Conservation (phyloP, 2,329 filamentous ascomycete species). For the Aspergillus tanneri region DNA sequence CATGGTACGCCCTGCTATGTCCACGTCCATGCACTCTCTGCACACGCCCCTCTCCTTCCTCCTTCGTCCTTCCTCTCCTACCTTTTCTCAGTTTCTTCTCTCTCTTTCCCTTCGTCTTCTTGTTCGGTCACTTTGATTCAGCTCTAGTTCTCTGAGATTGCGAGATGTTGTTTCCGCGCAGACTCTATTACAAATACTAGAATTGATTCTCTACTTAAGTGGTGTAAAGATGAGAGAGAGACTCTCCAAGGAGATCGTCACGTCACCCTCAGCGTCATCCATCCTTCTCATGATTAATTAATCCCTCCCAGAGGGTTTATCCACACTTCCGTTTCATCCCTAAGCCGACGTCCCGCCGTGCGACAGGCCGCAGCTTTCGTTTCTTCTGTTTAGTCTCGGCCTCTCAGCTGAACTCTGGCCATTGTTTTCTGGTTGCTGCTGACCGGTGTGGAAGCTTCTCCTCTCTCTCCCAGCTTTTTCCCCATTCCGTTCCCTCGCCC, state of each 20-base stretch:
- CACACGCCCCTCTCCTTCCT: slow-evolving; percentile 5
- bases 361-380: background rate
- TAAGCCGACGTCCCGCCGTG: background rate
- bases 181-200: background rate
- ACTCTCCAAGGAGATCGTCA: background rate
- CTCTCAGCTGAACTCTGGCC: background rate
- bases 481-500: slow-evolving; percentile 47
- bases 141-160: too few species aligned
- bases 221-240: background rate
- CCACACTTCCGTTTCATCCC: background rate
- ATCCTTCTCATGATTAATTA: background rate
- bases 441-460: slow-evolving; percentile 13
- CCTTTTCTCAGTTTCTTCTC: background rate
- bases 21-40: background rate
- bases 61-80: background rate
- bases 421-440: slow-evolving; percentile 1
- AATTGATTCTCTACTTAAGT: background rate
- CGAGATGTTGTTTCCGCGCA: too few species aligned
- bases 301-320: background rate
- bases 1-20: background rate
- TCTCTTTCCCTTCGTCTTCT: slow-evolving; percentile 8
- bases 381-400: too few species aligned
- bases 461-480: slow-evolving; percentile 16
- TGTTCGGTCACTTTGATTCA: too few species aligned
- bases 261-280: background rate